A percentile compares a stretch with the other conserved stretches of the same genome.
Evolutionary conservation across 2,329 filamentous ascomycete genomes (phyloP).

Genomic region (Ambrosiella cleistominuta): DNA sequence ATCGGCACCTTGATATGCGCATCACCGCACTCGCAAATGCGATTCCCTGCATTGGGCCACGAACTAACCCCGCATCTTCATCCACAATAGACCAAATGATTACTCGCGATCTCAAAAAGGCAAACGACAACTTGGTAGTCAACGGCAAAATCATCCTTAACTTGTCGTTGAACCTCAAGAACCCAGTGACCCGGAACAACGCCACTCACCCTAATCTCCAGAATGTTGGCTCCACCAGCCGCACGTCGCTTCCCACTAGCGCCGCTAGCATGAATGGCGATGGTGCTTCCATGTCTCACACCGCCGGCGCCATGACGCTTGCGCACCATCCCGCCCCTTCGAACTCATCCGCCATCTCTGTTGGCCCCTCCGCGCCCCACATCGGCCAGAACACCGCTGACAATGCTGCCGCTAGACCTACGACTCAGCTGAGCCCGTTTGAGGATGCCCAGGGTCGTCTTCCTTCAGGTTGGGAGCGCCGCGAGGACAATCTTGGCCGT

Average conservation of each 20-base stretch:
- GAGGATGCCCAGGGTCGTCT: conserved; percentile 89
- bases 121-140: conserved; percentile 91
- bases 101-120: conserved; percentile 90
- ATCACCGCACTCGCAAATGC: too few species aligned
- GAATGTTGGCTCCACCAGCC: conserved; percentile 19
- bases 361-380: conserved; percentile 12
- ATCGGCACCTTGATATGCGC: background rate
- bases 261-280: conserved; percentile 16
- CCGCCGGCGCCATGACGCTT: conserved; percentile 27
- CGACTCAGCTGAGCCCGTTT: conserved; percentile 60
- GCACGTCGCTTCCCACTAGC: conserved; percentile 27
- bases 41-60: too few species aligned
- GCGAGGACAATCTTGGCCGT: conserved; percentile 83
- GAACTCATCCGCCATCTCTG: conserved; percentile 20
- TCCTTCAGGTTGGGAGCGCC: conserved; percentile 85
- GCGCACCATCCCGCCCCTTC: conserved; percentile 32
- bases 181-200: conserved; percentile 40
- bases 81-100: conserved; percentile 77
- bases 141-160: conserved; percentile 96
- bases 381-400: conserved; percentile 15
- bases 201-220: conserved; percentile 9
- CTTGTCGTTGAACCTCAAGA: conserved; percentile 71
- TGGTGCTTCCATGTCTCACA: conserved; percentile 23
- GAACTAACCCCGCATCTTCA: background rate
- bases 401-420: conserved; percentile 12